phyloP scores from a whole-genome alignment of 2,329 filamentous ascomycete genomes.

The Delphinella strobiligena region DNA sequence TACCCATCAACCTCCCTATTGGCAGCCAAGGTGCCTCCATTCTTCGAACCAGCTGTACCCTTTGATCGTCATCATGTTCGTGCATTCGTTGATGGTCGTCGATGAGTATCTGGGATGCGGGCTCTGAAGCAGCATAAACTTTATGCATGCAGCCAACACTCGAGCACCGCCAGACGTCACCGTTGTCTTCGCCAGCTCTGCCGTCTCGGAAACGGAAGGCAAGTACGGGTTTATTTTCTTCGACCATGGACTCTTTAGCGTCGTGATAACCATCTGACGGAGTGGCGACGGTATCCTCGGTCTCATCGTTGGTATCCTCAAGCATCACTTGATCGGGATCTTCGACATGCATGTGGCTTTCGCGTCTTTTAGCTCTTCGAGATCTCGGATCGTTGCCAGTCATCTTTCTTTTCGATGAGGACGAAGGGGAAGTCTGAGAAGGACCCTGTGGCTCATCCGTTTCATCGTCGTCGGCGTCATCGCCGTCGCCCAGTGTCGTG shows the following conservation, averaged over 20 bases:
- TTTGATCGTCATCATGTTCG: conserved; percentile 41
- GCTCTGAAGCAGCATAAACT: conserved; percentile 49
- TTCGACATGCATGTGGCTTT: conserved; percentile 7
- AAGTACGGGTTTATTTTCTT: not conserved
- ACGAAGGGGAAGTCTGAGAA: not conserved
- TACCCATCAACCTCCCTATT: conserved; percentile 33
- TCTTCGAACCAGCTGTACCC: conserved; percentile 41
- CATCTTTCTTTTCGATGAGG: conserved; percentile 1
- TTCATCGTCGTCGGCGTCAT: conserved; percentile 18
- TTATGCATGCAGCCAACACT: conserved; percentile 52
- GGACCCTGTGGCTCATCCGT: conserved; percentile 2
- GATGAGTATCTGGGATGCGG: conserved; percentile 45
- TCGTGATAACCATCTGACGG: not conserved
- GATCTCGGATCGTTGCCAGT: not conserved
- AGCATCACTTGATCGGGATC: not conserved
- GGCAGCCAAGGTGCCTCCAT: conserved; percentile 38
- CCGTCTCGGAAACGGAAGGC: conserved; percentile 1
- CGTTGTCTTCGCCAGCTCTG: conserved; percentile 1
- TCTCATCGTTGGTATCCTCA: not conserved
- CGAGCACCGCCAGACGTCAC: conserved; percentile 53
- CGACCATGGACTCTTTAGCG: not conserved
- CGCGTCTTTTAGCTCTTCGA: conserved; percentile 10
- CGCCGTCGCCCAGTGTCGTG: conserved; percentile 20
- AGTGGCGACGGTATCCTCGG: not conserved
- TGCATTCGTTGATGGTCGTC: conserved; percentile 50